Base-by-base conservation (phyloP, 2,329 filamentous ascomycete species). In the Neofusicoccum ribis region DNA sequence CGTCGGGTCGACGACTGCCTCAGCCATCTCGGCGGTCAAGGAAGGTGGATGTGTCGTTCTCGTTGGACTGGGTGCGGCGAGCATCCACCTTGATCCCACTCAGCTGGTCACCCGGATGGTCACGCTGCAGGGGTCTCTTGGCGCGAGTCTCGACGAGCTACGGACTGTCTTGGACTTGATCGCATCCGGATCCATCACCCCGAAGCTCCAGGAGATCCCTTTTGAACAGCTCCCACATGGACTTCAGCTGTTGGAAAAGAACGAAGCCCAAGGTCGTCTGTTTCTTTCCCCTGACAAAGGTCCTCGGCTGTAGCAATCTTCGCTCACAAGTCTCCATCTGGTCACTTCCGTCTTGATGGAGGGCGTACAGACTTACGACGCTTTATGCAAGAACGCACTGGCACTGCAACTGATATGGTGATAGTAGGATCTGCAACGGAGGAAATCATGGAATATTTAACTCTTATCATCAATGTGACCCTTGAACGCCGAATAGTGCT, bases 401-500 rank as follows among this genome's bases (percentile, higher is more conserved):
- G 5, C 27, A 39, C 37, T 12, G 8, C 37, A 39, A 39, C 11
- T 12, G 3, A 15, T 39, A 9, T 39, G 11, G 9, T 4, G 3
- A 31, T 12, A n/a, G 20, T 17, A 51, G 27, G 31, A 36, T 31
- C 1, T 31, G 23, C 27, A 15, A n/a, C 15, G 36, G 27, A 36
- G 34, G 34, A 51, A 15, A n/a, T 7, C 9, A 14, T 44, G 23
- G 14, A 31, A 41, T 56, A 58, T 59, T 59, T 39, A 59, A 44
- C 11, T 46, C 54, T 46, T 41, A 56, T 59, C 54, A 46, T 46
- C 54, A 59, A 39, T 39, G 23, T 46, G 34, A 7, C 54, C 39
- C 46, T 23, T 15, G 34, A 59, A 59, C 54, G 39, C 54, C 54
- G 39, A 14, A 59, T 59, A 34, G 37, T 43, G 39, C 54, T 59